These are phyloP conservation scores for Cucurbita maxima DNA, from an alignment of 306 rosid genomes.

Conservation along the genomic window DNA sequence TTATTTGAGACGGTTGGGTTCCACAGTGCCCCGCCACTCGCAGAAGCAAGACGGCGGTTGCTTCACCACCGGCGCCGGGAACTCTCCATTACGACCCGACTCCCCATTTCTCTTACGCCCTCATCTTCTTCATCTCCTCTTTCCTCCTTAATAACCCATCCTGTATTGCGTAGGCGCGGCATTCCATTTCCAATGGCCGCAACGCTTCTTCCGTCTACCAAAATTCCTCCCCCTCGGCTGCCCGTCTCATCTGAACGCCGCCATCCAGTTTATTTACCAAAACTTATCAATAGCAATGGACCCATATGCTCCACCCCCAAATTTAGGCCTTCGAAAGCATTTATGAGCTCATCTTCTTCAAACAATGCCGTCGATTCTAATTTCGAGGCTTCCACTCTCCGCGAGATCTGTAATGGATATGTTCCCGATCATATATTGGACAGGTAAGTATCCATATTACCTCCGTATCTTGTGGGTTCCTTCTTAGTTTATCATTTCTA, in stretches of 20 bases:
- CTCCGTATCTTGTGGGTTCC: neutral
- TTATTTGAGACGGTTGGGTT: neutral
- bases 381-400: conserved; percentile 25
- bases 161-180: neutral
- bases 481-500: neutral
- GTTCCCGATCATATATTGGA: conserved; percentile 47
- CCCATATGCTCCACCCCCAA: conserved; percentile 8
- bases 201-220: conserved; percentile 15
- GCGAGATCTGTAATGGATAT: conserved; percentile 33
- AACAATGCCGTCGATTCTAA: conserved; percentile 6
- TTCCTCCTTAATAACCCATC: neutral
- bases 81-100: neutral
- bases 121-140: neutral
- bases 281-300: conserved; percentile 9
- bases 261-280: conserved; percentile 4
- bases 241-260: neutral
- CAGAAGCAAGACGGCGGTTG: neutral
- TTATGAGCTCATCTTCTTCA: conserved; percentile 18
- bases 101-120: neutral
- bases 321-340: conserved; percentile 16
- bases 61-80: neutral
- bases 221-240: conserved; percentile 11
- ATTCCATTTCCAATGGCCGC: conserved; percentile 15
- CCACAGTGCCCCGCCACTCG: neutral
- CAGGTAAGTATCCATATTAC: conserved; percentile 23